Conservation (phyloP, 2,329 filamentous ascomycete species). For the Coleophoma crateriformis region DNA sequence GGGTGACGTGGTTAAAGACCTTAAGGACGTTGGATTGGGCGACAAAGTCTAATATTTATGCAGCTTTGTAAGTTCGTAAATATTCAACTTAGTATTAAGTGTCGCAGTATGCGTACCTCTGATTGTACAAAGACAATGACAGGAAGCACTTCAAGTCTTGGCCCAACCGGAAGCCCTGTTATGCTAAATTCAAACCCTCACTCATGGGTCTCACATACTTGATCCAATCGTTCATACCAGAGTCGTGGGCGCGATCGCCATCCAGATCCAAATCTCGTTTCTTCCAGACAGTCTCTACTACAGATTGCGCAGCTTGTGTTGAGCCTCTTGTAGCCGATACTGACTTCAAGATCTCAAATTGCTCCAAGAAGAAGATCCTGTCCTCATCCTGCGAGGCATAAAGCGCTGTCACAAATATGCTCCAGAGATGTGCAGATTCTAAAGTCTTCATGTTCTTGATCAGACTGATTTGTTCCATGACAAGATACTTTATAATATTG, state of each 20-base stretch:
- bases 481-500: conserved; percentile 3
- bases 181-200: conserved; percentile 9
- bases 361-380: conserved; percentile 10
- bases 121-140: too few species aligned
- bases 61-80: too few species aligned
- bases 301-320: conserved; percentile 4
- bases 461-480: conserved; percentile 5
- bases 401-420: conserved; percentile 10
- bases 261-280: conserved; percentile 8
- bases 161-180: not conserved
- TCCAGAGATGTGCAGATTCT: conserved; percentile 10
- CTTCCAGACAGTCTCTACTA: conserved; percentile 10
- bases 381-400: conserved; percentile 8
- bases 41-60: too few species aligned
- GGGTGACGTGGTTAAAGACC: conserved; percentile 7
- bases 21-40: conserved; percentile 4
- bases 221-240: conserved; percentile 7
- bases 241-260: not conserved
- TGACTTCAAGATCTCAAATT: conserved; percentile 8
- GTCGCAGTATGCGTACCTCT: too few species aligned
- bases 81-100: too few species aligned
- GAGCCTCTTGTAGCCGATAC: conserved; percentile 5
- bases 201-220: conserved; percentile 9
- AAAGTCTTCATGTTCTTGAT: conserved; percentile 2
- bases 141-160: too few species aligned